A percentile compares a stretch with the other conserved stretches of the same genome.
Evolutionary conservation across 2,329 filamentous ascomycete species (phyloP).

Genomic region (Fusarium sp.): DNA sequence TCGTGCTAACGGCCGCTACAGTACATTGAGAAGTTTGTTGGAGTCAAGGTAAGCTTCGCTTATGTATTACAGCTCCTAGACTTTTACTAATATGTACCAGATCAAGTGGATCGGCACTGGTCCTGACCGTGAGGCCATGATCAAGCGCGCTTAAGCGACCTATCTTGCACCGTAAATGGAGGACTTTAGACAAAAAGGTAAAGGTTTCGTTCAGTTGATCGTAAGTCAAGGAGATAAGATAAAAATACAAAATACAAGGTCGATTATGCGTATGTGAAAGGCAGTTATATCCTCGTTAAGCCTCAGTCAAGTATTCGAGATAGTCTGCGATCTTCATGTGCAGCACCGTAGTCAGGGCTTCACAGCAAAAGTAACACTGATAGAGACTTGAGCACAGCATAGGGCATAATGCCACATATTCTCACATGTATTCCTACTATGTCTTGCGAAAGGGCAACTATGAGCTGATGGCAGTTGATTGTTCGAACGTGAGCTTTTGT

Average conservation of each 20-base stretch:
- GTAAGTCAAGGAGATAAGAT: background rate
- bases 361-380: background rate
- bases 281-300: background rate
- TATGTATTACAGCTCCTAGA: background rate
- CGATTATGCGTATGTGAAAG: background rate
- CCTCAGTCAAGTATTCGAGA: background rate
- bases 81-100: background rate
- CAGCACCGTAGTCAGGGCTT: background rate
- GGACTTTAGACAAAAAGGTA: background rate
- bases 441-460: background rate
- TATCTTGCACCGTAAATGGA: background rate
- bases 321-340: background rate
- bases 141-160: slow-evolving; percentile 12
- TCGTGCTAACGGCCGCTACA: background rate
- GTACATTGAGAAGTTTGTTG: slow-evolving; percentile 20
- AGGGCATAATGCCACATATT: background rate
- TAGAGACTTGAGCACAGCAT: background rate
- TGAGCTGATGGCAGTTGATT: background rate
- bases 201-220: background rate
- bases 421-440: background rate
- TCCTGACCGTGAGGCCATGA: slow-evolving; percentile 34
- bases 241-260: background rate
- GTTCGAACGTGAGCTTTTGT: background rate
- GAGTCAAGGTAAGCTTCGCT: slow-evolving; percentile 1
- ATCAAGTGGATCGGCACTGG: slow-evolving; percentile 38